Conservation (phyloP, 2,329 filamentous ascomycete species). For the Verticillium dahliae region DNA sequence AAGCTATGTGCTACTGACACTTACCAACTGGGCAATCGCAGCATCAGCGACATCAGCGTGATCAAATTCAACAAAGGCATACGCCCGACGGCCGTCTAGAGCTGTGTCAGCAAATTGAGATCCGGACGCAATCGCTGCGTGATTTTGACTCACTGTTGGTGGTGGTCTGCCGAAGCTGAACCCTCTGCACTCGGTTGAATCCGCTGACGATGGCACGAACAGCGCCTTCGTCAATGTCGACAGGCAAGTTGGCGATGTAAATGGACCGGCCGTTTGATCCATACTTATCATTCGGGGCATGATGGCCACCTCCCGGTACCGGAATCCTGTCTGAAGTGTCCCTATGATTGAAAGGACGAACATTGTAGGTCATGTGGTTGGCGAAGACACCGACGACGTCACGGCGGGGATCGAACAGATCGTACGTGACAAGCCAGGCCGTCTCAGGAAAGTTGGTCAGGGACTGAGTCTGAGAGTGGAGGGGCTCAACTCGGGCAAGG, state of each 20-base stretch:
- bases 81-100: conserved; percentile 12
- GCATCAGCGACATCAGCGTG: conserved; percentile 27
- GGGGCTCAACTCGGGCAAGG: conserved; percentile 29
- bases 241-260: conserved; percentile 40
- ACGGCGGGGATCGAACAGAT: conserved; percentile 42
- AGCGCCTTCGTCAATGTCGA: conserved; percentile 24
- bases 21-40: conserved; percentile 28
- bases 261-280: conserved; percentile 39
- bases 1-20: conserved; percentile 9
- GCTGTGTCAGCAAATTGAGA: background rate
- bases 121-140: background rate
- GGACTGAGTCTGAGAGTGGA: conserved; percentile 25
- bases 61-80: conserved; percentile 32
- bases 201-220: conserved; percentile 27
- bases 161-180: conserved; percentile 16
- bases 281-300: conserved; percentile 25
- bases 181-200: conserved; percentile 29
- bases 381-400: conserved; percentile 38
- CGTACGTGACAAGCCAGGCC: conserved; percentile 41
- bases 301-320: conserved; percentile 8
- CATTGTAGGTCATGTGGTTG: conserved; percentile 21
- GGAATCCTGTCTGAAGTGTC: conserved; percentile 18
- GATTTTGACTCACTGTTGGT: background rate
- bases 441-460: conserved; percentile 24
- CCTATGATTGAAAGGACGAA: conserved; percentile 22